Percentiles rank a stretch among this genome's conserved stretches.
These are phyloP conservation scores for Jacaranda mimosifolia DNA, from an alignment of 257 asterid genomes.

Conservation along the genomic window DNA sequence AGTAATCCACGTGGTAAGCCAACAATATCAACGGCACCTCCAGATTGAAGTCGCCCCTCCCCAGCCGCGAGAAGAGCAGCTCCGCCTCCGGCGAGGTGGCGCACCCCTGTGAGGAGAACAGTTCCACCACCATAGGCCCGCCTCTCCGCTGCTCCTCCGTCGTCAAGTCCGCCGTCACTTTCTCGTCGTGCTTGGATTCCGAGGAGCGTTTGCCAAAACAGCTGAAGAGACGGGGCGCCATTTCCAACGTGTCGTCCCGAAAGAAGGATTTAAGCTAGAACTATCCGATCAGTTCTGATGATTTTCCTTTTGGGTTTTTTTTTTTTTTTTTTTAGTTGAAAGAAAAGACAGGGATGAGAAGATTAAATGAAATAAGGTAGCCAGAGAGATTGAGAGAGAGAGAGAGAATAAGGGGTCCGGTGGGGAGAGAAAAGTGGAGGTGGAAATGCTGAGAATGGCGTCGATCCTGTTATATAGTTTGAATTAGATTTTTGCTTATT, in stretches of 20 bases:
- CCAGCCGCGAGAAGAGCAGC: constrained; percentile 79
- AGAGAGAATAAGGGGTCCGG: constrained; percentile 33
- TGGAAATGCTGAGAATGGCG: constrained; percentile 31
- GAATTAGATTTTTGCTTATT: not conserved
- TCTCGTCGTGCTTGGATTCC: constrained; percentile 29
- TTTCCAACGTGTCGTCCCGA: constrained; percentile 51
- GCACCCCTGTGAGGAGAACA: constrained; percentile 96
- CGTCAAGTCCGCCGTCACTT: constrained; percentile 59
- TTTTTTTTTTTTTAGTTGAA: constrained; percentile 7
- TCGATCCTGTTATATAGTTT: constrained; percentile 12
- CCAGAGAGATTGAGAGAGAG: not conserved
- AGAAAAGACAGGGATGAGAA: constrained; percentile 24
- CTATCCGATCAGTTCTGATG: not conserved
- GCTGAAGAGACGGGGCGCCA: constrained; percentile 78
- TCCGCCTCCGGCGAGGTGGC: constrained; percentile 90
- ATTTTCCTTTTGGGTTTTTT: not conserved
- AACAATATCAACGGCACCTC: constrained; percentile 71
- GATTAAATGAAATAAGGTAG: not conserved
- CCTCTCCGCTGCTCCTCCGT: constrained; percentile 68
- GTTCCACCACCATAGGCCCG: constrained; percentile 83
- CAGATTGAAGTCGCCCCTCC: constrained; percentile 82
- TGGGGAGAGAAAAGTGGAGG: constrained; percentile 57
- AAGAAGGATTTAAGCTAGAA: not conserved
- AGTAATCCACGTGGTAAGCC: constrained; percentile 85
- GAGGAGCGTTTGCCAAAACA: constrained; percentile 63